Conservation (phyloP, 495 filamentous ascomycete genomes). For the Hypoxylon lienhwacheense region DNA sequence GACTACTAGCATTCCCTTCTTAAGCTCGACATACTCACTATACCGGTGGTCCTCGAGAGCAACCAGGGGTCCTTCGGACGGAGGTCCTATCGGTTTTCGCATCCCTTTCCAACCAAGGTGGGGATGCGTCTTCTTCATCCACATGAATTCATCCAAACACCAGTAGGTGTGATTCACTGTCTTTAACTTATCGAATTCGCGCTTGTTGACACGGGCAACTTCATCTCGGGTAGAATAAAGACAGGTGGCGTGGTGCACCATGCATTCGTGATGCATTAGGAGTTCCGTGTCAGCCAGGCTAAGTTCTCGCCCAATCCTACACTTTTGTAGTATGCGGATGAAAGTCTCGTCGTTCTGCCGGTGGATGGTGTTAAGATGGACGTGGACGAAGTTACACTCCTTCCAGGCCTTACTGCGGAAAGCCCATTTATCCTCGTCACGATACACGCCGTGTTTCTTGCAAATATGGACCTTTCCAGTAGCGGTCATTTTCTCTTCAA, state of each 20-base stretch:
- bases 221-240: slow-evolving; percentile 49
- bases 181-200: slow-evolving; percentile 44
- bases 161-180: slow-evolving; percentile 58
- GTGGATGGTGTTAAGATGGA: slow-evolving; percentile 53
- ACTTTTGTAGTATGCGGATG: slow-evolving; percentile 55
- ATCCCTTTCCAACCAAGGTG: slow-evolving; percentile 60
- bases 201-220: slow-evolving; percentile 45
- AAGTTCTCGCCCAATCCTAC: slow-evolving; percentile 48
- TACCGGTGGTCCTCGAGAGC: slow-evolving; percentile 59
- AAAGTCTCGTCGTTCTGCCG: slow-evolving; percentile 56
- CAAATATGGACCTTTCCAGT: slow-evolving; percentile 66
- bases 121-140: slow-evolving; percentile 59
- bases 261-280: slow-evolving; percentile 50
- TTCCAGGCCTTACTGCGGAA: slow-evolving; percentile 46
- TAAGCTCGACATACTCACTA: slow-evolving; percentile 61
- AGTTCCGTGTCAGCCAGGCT: slow-evolving; percentile 42
- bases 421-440: slow-evolving; percentile 44
- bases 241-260: slow-evolving; percentile 47
- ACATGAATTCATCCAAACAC: slow-evolving; percentile 69
- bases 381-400: slow-evolving; percentile 41
- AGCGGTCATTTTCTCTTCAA: slow-evolving; percentile 70
- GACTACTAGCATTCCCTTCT: slow-evolving; percentile 89
- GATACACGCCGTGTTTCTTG: slow-evolving; percentile 35
- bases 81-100: slow-evolving; percentile 66
- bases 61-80: slow-evolving; percentile 49